Evolutionary conservation across 75 land plant species (phyloP), one percentile per base, ranked within the genome.

Genomic region (Adiantum capillusveneris): DNA sequence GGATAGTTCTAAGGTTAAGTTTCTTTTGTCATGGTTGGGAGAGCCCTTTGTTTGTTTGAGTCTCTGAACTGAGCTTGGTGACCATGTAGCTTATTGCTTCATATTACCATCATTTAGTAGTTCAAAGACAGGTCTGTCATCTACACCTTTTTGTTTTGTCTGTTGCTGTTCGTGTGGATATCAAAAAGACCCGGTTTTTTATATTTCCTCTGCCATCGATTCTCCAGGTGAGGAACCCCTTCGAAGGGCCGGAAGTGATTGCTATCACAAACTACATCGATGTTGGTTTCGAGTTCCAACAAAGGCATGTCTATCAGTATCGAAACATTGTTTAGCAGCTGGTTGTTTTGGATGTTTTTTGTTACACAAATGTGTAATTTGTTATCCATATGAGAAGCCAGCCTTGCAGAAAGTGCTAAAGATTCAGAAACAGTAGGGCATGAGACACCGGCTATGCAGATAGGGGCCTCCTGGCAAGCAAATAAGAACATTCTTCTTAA

Each of bases 391-490:
- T 9, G 43, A 14, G 9, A 41, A 41, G 9, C 9, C 9, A 41
- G 9, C 14, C 14, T 41, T 14, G 12, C 14, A 9, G 9, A 41
- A 9, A 41, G 43, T 9, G 9, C 14, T 9, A 41, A 41, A 41
- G 43, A 41, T 14, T 41, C 14, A 41, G 43, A 14, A 9, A 41
- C 14, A 41, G 43, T 14, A 41, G 14, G 43, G 12, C 14, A 9
- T 41, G 5, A 46, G 49, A 5, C 14, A 46, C 77, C 83, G 39
- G 57, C 66, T 0, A 79, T 91, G 74, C 91, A 84, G 69, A 49
- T 91, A 50, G 97, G 83, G 64, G 93, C 83, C 44, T 81, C 90
- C 6, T 91, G 97, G 97, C 97, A 91, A 67, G 92, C 97, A 29
- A 91, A 87, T 54, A 91, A 91, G 58, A 91, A 91, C 72, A 67